Conservation (phyloP, 1,284 basidiomycete species). For the Pseudozyma thailandica region DNA sequence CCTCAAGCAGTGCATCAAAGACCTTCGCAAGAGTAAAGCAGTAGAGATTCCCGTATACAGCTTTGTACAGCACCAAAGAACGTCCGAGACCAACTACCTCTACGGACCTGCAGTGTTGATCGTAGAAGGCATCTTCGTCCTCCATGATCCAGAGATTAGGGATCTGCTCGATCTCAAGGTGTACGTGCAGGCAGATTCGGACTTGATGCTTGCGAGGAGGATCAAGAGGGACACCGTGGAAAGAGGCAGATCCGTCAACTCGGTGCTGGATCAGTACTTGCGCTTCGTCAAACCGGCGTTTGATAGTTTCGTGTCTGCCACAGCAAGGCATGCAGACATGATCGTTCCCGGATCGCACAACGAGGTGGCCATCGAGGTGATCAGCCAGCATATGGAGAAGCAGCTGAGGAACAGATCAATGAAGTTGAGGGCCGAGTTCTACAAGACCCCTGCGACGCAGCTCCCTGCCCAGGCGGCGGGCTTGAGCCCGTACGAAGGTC, state of each 20-base stretch:
- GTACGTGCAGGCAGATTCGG: conserved; percentile 80
- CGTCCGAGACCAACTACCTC: conserved; percentile 86
- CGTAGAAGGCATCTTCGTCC: conserved; percentile 90
- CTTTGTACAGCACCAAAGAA: conserved; percentile 87
- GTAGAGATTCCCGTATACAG: conserved; percentile 87
- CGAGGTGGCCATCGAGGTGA: conserved; percentile 83
- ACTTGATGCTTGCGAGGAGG: conserved; percentile 94
- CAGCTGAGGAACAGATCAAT: conserved; percentile 72
- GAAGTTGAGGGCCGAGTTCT: conserved; percentile 52
- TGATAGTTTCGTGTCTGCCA: conserved; percentile 93
- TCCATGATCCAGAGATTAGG: conserved; percentile 77
- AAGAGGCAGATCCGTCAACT: conserved; percentile 83
- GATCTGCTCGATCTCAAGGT: conserved; percentile 90
- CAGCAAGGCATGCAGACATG: conserved; percentile 81
- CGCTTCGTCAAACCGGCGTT: conserved; percentile 87
- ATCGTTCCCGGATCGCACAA: conserved; percentile 65
- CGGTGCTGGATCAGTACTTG: conserved; percentile 91
- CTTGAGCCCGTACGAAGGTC: conserved; percentile 17
- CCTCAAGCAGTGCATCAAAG: conserved; percentile 81
- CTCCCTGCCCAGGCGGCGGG: background rate
- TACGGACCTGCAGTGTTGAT: conserved; percentile 97
- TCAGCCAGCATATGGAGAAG: conserved; percentile 87
- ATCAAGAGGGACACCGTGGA: conserved; percentile 88
- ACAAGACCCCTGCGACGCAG: conserved; percentile 44
- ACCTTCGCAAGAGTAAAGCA: conserved; percentile 78